Evolutionary conservation across 495 filamentous ascomycete species (phyloP), one percentile per base, ranked within the genome.

Genomic region (Oleoguttula mirabilis): DNA sequence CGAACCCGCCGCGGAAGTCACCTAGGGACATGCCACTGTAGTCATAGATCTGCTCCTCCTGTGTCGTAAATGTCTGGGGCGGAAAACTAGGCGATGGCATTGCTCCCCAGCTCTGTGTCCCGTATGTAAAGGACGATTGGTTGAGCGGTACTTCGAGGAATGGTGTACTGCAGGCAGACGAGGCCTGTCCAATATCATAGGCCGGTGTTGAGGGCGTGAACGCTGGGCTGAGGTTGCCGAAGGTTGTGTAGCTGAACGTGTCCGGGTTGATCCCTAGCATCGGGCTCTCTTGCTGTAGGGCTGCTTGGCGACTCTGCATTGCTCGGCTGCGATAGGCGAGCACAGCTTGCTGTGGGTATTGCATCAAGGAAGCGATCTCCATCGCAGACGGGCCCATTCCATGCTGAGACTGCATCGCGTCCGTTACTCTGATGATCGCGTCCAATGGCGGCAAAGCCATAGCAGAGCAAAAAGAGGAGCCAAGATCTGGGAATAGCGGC

Each of bases 401-500:
- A 16, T 47, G 51, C 3, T 44, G 41, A 7, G 56, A 41, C 36
- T 61, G 60, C 45, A 61, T 53, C 6, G 52, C 38, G 35, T 55
- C 43, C 4, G 60, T 56, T 27, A 65, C 52, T 14, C 36, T 35
- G 21, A 62, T 45, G 30, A 65, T 63, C 34, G 61, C 59, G 35
- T 65, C 57, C 19, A 65, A 43, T 1, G 62, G 62, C 3, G 38
- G 32, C 14, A 62, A 49, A 8, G 59, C 47, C 10, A 58, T 50
- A 25, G 61, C 54, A 2, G 58, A 51, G 39, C 54, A 59, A 37
- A 65, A 94, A 28, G 85, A 79, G 16, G 84, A 80, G 36, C 84
- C 88, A 43, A 94, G 74, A 54, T 93, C 87, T 7, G 87, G 86
- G 58, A 88, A 93, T 33, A 94, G 73, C 22, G 82, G 81, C 61